Percentiles rank a stretch among this genome's conserved stretches.
phyloP scores from a whole-genome alignment of 2,329 filamentous ascomycete genomes.

The Hymenoscyphus fructigenus region DNA sequence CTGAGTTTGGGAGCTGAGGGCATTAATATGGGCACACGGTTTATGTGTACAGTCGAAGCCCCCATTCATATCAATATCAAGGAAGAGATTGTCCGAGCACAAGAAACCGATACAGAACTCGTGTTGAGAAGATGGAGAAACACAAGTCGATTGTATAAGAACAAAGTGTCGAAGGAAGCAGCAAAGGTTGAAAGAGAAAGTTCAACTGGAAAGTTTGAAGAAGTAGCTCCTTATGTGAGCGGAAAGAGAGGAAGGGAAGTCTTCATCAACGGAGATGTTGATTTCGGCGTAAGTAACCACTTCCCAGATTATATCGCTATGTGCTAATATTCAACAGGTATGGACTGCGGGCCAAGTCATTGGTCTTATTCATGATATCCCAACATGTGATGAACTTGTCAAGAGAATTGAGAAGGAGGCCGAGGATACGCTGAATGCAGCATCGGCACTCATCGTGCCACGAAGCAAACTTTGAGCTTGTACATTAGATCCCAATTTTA shows the following conservation, averaged over 20 bases:
- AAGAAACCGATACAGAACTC: conserved; percentile 89
- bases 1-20: conserved; percentile 87
- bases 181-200: conserved; percentile 82
- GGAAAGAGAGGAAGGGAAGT: conserved; percentile 90
- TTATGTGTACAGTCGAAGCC: conserved; percentile 93
- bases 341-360: conserved; percentile 99
- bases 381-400: conserved; percentile 68
- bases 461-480: conserved; percentile 49
- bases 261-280: conserved; percentile 86
- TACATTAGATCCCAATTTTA: neutral
- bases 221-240: conserved; percentile 83
- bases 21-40: conserved; percentile 97
- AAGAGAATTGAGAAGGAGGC: conserved; percentile 77
- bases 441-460: conserved; percentile 53
- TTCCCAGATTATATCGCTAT: conserved; percentile 8
- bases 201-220: conserved; percentile 80
- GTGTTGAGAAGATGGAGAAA: conserved; percentile 91
- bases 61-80: conserved; percentile 95
- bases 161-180: conserved; percentile 81
- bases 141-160: conserved; percentile 83
- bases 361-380: conserved; percentile 80
- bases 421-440: conserved; percentile 61
- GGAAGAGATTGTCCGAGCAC: conserved; percentile 80
- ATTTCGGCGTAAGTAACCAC: conserved; percentile 71
- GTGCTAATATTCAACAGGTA: conserved; percentile 53